Percentiles rank a stretch among this genome's conserved stretches.
Evolutionary conservation across 2,329 filamentous ascomycete genomes (phyloP).

Genomic region (Microdochium nivale): DNA sequence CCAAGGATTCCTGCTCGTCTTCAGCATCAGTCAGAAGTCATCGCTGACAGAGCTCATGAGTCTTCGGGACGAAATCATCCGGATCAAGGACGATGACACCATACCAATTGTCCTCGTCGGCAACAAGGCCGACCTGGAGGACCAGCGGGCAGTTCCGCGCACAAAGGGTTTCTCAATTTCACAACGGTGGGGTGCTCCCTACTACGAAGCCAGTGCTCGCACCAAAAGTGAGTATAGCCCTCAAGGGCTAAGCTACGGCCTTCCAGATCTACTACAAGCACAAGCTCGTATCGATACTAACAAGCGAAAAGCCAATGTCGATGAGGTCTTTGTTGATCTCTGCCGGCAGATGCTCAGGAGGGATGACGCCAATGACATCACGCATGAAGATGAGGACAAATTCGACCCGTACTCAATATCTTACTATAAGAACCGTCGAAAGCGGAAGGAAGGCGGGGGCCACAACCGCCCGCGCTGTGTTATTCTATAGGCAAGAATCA

Average conservation of each 20-base stretch:
- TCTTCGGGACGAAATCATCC: constrained; percentile 80
- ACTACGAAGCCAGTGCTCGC: constrained; percentile 83
- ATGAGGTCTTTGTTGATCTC: constrained; percentile 81
- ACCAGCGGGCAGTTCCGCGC: constrained; percentile 70
- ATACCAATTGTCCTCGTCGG: constrained; percentile 85
- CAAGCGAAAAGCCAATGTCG: constrained; percentile 58
- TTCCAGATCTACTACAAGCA: not conserved
- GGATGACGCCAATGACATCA: constrained; percentile 43
- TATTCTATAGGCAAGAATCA: constrained; percentile 21
- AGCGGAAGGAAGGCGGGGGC: constrained; percentile 15
- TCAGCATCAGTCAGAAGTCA: constrained; percentile 78
- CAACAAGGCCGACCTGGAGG: constrained; percentile 86
- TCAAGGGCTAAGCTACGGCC: not conserved
- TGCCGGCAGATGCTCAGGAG: constrained; percentile 75
- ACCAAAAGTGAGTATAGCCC: constrained; percentile 48
- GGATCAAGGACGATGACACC: constrained; percentile 81
- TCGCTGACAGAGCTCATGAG: constrained; percentile 77
- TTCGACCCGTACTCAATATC: constrained; percentile 24
- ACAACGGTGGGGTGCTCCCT: constrained; percentile 82
- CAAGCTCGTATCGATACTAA: constrained; percentile 2
- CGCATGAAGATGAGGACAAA: constrained; percentile 32
- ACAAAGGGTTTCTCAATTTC: constrained; percentile 75
- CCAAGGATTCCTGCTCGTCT: constrained; percentile 85
- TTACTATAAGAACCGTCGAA: constrained; percentile 22
- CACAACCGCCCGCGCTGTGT: constrained; percentile 29